These are phyloP conservation scores for Suillus subaureus DNA, from an alignment of 768 basidiomycete genomes.

Conservation along the genomic window DNA sequence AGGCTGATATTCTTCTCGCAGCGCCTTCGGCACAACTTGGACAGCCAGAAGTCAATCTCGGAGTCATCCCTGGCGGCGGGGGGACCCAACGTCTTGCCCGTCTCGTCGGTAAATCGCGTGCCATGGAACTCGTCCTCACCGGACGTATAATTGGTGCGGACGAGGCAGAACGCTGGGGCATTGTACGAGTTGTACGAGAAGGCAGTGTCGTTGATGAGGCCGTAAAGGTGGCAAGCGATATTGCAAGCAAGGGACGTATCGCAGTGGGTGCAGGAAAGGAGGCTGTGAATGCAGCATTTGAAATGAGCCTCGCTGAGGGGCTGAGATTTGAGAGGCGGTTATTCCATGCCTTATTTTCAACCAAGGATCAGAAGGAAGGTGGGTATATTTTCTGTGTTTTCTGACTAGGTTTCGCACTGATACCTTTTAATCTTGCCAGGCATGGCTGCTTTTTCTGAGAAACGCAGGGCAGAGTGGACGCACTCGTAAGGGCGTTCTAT, in stretches of 20 bases:
- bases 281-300: slow-evolving; percentile 91
- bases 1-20: slow-evolving; percentile 94
- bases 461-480: slow-evolving; percentile 84
- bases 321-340: slow-evolving; percentile 84
- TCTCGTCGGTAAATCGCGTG: slow-evolving; percentile 86
- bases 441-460: slow-evolving; percentile 94
- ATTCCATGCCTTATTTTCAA: slow-evolving; percentile 92
- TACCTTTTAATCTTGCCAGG: slow-evolving; percentile 48
- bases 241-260: slow-evolving; percentile 81
- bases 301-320: slow-evolving; percentile 80
- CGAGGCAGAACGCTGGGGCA: slow-evolving; percentile 86
- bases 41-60: slow-evolving; percentile 95
- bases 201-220: slow-evolving; percentile 89
- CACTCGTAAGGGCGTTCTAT: slow-evolving; percentile 38
- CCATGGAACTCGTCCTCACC: slow-evolving; percentile 94
- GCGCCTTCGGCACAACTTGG: slow-evolving; percentile 91
- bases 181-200: slow-evolving; percentile 78
- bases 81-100: slow-evolving; percentile 90
- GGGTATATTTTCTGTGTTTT: slow-evolving; percentile 27
- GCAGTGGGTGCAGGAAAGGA: slow-evolving; percentile 91
- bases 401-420: slow-evolving; percentile 5
- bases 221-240: slow-evolving; percentile 71
- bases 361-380: slow-evolving; percentile 96
- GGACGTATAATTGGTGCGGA: slow-evolving; percentile 79
- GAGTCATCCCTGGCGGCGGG: slow-evolving; percentile 93